Evolutionary conservation across 306 rosid genomes (phyloP).

Genomic region (Fragaria ananassa): DNA sequence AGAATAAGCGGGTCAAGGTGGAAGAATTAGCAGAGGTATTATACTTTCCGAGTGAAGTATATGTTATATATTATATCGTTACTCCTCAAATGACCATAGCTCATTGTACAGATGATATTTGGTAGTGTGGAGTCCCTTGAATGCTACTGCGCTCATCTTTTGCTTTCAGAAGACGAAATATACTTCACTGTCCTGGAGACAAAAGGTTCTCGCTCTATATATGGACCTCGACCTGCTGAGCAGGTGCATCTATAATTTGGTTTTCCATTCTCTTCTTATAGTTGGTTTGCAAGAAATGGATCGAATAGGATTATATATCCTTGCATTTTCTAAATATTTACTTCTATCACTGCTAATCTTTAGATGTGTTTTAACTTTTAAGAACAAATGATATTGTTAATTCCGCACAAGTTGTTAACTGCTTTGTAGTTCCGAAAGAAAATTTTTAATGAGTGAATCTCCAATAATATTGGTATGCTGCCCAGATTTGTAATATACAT

Average conservation of each 20-base stretch:
- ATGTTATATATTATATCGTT: neutral
- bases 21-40: conserved; percentile 89
- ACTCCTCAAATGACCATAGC: conserved; percentile 32
- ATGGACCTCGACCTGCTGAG: conserved; percentile 75
- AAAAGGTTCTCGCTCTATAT: conserved; percentile 62
- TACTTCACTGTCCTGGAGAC: conserved; percentile 81
- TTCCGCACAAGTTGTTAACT: neutral
- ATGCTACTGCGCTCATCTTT: conserved; percentile 82
- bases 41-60: conserved; percentile 19
- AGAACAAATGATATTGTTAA: neutral
- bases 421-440: neutral
- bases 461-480: neutral
- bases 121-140: conserved; percentile 82
- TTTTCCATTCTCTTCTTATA: neutral
- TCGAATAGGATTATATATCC: neutral
- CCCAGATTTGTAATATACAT: neutral
- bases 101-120: conserved; percentile 76
- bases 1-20: conserved; percentile 68
- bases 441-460: neutral
- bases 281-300: neutral
- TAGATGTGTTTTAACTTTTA: conserved; percentile 3
- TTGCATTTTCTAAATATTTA: neutral
- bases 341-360: conserved; percentile 4
- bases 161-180: conserved; percentile 82
- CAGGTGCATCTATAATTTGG: conserved; percentile 55